Conservation (phyloP, 768 basidiomycete species). For the Rhodosporidiobolus odoratus region DNA sequence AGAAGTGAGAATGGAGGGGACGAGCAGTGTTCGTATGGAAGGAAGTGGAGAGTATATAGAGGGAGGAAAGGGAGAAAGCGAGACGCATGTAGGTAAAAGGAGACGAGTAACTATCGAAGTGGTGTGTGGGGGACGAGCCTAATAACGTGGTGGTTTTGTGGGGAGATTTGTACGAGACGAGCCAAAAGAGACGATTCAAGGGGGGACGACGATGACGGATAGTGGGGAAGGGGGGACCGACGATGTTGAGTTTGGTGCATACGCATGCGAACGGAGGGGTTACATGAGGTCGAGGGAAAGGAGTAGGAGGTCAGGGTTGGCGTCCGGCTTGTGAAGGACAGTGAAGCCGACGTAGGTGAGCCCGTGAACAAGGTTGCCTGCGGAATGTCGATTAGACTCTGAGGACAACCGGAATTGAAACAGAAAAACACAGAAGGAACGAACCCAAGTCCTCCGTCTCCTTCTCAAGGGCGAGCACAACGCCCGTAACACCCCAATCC, state of each 20-base stretch:
- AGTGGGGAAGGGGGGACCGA: not conserved
- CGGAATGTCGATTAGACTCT: not conserved
- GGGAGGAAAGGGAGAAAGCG: not conserved
- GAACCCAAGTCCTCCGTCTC: slow-evolving; percentile 54
- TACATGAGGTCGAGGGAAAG: slow-evolving; percentile 1
- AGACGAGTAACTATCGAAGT: not conserved
- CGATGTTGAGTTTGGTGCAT: not conserved
- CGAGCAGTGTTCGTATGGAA: not conserved
- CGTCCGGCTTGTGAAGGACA: slow-evolving; percentile 3
- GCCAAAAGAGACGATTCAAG: not conserved
- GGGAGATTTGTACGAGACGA: not conserved
- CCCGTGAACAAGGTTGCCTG: slow-evolving; percentile 67
- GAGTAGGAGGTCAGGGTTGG: not conserved
- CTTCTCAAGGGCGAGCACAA: slow-evolving; percentile 74
- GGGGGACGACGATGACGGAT: not conserved
- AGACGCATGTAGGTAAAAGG: not conserved
- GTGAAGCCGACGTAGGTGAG: slow-evolving; percentile 87
- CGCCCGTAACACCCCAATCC: slow-evolving; percentile 65
- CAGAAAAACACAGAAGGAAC: not conserved
- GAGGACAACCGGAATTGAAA: not conserved
- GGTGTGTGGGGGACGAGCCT: not conserved
- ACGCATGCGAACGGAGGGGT: not conserved
- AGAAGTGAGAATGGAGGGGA: not conserved
- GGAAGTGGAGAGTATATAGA: too few species aligned
- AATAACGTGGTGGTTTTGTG: not conserved